Base-by-base conservation (phyloP, 2,329 filamentous ascomycete genomes). In the Fusarium musae region DNA sequence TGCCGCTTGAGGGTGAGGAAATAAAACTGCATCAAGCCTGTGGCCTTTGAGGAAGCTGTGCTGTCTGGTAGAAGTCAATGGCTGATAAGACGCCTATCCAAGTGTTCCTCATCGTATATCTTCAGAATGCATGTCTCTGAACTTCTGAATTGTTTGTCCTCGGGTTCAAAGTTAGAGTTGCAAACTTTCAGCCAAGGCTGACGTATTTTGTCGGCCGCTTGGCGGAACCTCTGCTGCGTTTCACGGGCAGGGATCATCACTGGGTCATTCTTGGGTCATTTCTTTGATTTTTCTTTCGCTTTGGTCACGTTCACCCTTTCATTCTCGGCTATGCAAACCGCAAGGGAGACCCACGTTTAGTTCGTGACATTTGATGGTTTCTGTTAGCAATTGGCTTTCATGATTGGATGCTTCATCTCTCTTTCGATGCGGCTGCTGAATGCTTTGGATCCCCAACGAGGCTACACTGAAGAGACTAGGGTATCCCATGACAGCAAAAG, bases 391-490 rank as follows among this genome's bases (percentile, higher is more conserved):
- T 78, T 78, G 75, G 52, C 42, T 17, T 11, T 49, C 17, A n/a
- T 74, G 75, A 78, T 78, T 78, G 76, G 76, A 32, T 36, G 23
- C 49, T 28, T 37, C 49, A 8, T 54, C 26, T 53, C 34, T 66
- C 30, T 34, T 36, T 26, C 34, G 21, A 36, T 60, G 56, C 56
- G 37, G 52, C 56, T 44, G 64, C 50, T 63, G 46, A 59, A 58
- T 40, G 36, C 34, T 53, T 46, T 47, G 46, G 54, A 57, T 54
- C 47, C 59, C 50, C 44, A 30, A 42, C 37, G n/a, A 66, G 52
- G 40, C 59, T 59, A 44, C 44, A 39, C 53, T 13, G 17, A 30
- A 34, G 36, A 23, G 32, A 52, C 36, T 59, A 54, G 57, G 54
- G 42, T 63, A 50, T 58, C 30, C 69, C 66, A 71, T 65, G 59